phyloP scores from a whole-genome alignment of 352 stramenopile species.

The Phytophthora pinifolia region DNA sequence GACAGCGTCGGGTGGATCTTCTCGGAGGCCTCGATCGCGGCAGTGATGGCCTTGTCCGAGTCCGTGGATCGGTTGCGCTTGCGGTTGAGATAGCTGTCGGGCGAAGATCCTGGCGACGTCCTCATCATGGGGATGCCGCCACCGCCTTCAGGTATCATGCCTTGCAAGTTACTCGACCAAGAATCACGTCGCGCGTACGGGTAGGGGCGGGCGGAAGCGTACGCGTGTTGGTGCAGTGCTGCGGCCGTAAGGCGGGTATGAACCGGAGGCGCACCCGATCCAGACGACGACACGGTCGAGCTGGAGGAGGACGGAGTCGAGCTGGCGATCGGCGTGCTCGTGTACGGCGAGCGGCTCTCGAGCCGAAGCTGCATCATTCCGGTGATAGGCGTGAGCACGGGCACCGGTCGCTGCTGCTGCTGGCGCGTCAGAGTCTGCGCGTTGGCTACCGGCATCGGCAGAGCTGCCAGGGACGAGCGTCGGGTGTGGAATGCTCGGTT shows the following conservation, averaged over 20 bases:
- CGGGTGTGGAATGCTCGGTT: conserved; percentile 37
- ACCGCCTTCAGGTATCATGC: conserved; percentile 39
- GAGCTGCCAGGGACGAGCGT: conserved; percentile 50
- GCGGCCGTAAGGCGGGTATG: conserved; percentile 32
- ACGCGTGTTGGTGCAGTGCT: conserved; percentile 51
- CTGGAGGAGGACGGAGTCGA: conserved; percentile 31
- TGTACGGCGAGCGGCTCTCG: conserved; percentile 39
- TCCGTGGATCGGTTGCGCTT: conserved; percentile 76
- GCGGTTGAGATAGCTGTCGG: conserved; percentile 55
- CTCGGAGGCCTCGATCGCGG: conserved; percentile 54
- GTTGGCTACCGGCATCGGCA: conserved; percentile 47
- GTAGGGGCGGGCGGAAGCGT: conserved; percentile 45
- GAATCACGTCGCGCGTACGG: conserved; percentile 38
- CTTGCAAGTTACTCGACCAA: conserved; percentile 35
- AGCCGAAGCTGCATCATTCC: conserved; percentile 78
- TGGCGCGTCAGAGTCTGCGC: conserved; percentile 21
- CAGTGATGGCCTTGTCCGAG: conserved; percentile 56
- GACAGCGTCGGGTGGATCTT: conserved; percentile 47
- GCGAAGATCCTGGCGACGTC: conserved; percentile 29
- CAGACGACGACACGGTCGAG: conserved; percentile 20
- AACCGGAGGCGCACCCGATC: conserved; percentile 11
- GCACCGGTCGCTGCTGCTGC: conserved; percentile 22
- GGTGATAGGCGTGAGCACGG: conserved; percentile 62
- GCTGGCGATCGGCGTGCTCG: conserved; percentile 20
- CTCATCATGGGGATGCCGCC: conserved; percentile 37